Percentiles rank a stretch among this genome's conserved stretches.
phyloP scores from a whole-genome alignment of 176 grass and related monocot genomes.

The Thalia dealbata region DNA sequence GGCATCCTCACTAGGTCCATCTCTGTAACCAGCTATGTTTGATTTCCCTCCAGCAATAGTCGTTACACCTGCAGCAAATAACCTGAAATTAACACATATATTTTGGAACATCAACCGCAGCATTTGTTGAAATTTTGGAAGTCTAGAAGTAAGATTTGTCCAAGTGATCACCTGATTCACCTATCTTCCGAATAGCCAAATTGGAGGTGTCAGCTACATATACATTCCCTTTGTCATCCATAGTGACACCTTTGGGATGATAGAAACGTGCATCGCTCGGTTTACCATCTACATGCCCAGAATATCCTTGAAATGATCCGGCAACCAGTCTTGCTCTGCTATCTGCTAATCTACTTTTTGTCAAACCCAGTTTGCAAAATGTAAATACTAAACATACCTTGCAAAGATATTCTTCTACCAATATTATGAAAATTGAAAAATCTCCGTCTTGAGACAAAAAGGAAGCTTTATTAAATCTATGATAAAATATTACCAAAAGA shows the following conservation, averaged over 20 bases:
- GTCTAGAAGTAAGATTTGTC: background rate
- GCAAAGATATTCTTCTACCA: background rate
- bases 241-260: slow-evolving; percentile 71
- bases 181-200: slow-evolving; percentile 85
- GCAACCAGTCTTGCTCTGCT: slow-evolving; percentile 86
- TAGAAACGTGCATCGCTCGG: slow-evolving; percentile 88
- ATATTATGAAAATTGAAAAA: background rate
- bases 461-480: background rate
- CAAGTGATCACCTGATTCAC: slow-evolving; percentile 49
- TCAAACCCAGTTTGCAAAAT: background rate
- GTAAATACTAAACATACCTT: background rate
- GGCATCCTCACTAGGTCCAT: slow-evolving; percentile 98
- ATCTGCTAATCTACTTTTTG: slow-evolving; percentile 42
- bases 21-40: slow-evolving; percentile 81
- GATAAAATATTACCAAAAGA: background rate
- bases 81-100: background rate
- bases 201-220: slow-evolving; percentile 96
- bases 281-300: slow-evolving; percentile 88
- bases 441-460: background rate
- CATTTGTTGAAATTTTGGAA: background rate
- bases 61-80: slow-evolving; percentile 51
- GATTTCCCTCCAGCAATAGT: slow-evolving; percentile 99
- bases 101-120: background rate
- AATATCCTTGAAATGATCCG: slow-evolving; percentile 89
- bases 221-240: slow-evolving; percentile 95